phyloP scores from a whole-genome alignment of 768 basidiomycete genomes.

The Leccinum subgranulosum region DNA sequence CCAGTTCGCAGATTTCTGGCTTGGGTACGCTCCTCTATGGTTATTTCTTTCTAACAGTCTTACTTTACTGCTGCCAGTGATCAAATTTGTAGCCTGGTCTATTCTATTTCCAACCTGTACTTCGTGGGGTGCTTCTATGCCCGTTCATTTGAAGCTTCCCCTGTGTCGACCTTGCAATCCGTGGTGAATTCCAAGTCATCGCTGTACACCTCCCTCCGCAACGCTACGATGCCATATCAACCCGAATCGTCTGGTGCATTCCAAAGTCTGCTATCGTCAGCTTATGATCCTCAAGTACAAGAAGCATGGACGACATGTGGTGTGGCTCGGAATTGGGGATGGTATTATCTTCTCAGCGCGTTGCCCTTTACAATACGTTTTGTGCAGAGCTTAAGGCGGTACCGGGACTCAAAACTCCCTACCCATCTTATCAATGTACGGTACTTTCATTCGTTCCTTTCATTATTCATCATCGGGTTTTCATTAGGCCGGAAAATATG shows the following conservation, averaged over 20 bases:
- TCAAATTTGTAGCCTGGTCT: conserved; percentile 75
- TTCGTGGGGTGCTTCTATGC: conserved; percentile 73
- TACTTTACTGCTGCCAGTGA: conserved; percentile 44
- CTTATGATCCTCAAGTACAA: conserved; percentile 36
- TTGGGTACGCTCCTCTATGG: conserved; percentile 52
- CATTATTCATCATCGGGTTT: not conserved
- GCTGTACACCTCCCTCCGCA: not conserved
- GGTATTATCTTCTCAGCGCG: conserved; percentile 53
- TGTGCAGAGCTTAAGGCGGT: conserved; percentile 85
- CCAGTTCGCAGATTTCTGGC: conserved; percentile 85
- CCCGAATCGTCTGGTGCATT: not conserved
- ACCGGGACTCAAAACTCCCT: conserved; percentile 63
- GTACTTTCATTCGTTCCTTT: not conserved
- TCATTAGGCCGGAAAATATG: conserved; percentile 80
- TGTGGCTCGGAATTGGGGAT: conserved; percentile 50
- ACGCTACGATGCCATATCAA: not conserved
- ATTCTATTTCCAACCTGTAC: conserved; percentile 68
- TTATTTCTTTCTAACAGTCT: not conserved
- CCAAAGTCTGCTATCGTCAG: not conserved
- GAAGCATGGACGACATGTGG: conserved; percentile 42
- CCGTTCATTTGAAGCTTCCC: not conserved
- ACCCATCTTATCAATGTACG: conserved; percentile 86
- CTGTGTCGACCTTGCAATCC: not conserved
- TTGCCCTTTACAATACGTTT: conserved; percentile 76
- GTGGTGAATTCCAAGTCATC: not conserved